Conservation (phyloP, 2,329 filamentous ascomycete species). For the Stemphylium lycopersici region DNA sequence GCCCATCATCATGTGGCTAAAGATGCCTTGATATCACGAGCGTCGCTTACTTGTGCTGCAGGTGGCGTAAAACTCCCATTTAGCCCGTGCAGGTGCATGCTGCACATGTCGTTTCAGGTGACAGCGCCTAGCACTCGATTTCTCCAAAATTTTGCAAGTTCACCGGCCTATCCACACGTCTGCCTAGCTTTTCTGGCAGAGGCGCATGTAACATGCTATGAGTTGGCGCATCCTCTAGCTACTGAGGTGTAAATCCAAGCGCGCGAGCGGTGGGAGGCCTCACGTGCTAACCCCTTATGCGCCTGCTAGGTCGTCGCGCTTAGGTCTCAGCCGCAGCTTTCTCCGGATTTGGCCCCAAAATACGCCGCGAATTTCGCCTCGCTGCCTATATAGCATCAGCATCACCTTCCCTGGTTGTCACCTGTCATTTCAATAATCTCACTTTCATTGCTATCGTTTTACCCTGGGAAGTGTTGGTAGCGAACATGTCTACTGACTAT, state of each 20-base stretch:
- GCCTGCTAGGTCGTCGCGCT: conserved; percentile 1
- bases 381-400: conserved; percentile 6
- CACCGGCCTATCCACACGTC: neutral
- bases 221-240: neutral
- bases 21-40: neutral
- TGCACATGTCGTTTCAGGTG: conserved; percentile 8
- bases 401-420: neutral
- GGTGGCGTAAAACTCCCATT: conserved; percentile 3
- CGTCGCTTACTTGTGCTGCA: neutral
- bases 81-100: conserved; percentile 2
- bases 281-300: conserved; percentile 1
- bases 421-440: neutral
- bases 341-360: conserved; percentile 7
- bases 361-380: neutral
- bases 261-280: conserved; percentile 4
- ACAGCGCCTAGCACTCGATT: neutral
- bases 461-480: neutral
- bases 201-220: neutral
- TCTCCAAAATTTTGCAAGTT: neutral
- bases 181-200: neutral
- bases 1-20: neutral
- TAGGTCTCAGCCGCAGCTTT: conserved; percentile 13
- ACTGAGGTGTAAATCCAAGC: neutral
- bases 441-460: neutral
- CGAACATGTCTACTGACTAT: conserved; percentile 10